phyloP scores from a whole-genome alignment of 805 yeast genomes.

The Candida pseudofarinosa region DNA sequence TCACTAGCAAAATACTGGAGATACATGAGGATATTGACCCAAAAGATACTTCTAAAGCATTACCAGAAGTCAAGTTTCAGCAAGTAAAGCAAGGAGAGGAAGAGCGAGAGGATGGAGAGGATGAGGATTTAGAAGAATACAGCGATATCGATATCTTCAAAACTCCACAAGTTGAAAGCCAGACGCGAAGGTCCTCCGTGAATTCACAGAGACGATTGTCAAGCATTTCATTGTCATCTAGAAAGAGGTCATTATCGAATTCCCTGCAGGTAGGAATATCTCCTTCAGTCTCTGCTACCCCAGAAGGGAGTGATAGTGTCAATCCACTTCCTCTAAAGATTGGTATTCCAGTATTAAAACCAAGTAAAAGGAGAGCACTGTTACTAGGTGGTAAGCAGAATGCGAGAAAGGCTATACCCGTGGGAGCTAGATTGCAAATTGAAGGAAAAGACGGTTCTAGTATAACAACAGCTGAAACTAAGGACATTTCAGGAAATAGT shows the following conservation, averaged over 20 bases:
- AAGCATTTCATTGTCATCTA: conserved; percentile 24
- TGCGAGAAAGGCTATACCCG: conserved; percentile 7
- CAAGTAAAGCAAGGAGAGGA: conserved; percentile 10
- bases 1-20: conserved; percentile 2
- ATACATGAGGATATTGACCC: conserved; percentile 23
- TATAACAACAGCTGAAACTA: conserved; percentile 1
- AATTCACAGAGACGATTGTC: conserved; percentile 33
- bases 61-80: conserved; percentile 4
- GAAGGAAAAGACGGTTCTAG: conserved; percentile 7
- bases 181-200: conserved; percentile 25
- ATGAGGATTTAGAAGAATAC: conserved; percentile 14
- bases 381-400: conserved; percentile 11
- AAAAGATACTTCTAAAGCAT: conserved; percentile 12
- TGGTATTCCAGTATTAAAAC: conserved; percentile 33
- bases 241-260: conserved; percentile 27
- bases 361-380: conserved; percentile 26
- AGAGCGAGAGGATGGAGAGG: conserved; percentile 16
- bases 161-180: conserved; percentile 13
- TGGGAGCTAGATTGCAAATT: conserved; percentile 1
- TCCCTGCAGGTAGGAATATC: conserved; percentile 12
- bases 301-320: conserved; percentile 9
- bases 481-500: neutral
- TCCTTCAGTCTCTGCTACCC: conserved; percentile 9
- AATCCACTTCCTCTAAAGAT: conserved; percentile 28
- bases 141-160: conserved; percentile 26